These are phyloP conservation scores for Kodamaea ohmeri DNA, from an alignment of 1,139 yeast species.

Conservation along the genomic window DNA sequence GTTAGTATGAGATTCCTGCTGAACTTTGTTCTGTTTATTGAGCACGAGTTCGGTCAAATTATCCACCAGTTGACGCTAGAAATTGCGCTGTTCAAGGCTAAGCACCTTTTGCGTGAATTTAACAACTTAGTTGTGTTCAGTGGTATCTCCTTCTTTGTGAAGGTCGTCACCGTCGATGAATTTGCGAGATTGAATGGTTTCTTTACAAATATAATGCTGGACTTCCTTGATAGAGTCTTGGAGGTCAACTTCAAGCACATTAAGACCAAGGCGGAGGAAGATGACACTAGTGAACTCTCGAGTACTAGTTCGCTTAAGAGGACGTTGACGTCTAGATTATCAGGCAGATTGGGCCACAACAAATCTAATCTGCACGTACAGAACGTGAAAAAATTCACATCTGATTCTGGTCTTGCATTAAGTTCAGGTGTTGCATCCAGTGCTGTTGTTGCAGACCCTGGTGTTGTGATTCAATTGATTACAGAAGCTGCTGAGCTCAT, in stretches of 20 bases:
- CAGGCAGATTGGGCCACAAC: slow-evolving; percentile 15
- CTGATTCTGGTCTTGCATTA: slow-evolving; percentile 19
- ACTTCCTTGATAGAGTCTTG: slow-evolving; percentile 30
- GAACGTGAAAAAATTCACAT: slow-evolving; percentile 13
- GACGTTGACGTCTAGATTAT: slow-evolving; percentile 33
- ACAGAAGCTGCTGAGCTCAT: slow-evolving; percentile 37
- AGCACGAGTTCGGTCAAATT: slow-evolving; percentile 38
- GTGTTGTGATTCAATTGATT: slow-evolving; percentile 41
- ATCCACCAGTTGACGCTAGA: slow-evolving; percentile 29
- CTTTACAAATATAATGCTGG: slow-evolving; percentile 26
- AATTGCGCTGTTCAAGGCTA: slow-evolving; percentile 25
- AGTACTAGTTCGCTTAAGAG: slow-evolving; percentile 26
- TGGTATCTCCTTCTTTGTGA: slow-evolving; percentile 64
- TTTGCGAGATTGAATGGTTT: slow-evolving; percentile 28
- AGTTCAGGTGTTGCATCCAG: background rate
- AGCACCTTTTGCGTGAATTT: slow-evolving; percentile 31
- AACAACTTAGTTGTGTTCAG: slow-evolving; percentile 51
- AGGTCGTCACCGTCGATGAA: slow-evolving; percentile 38
- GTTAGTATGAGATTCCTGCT: slow-evolving; percentile 53
- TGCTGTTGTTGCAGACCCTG: slow-evolving; percentile 28
- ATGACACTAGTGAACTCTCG: slow-evolving; percentile 3
- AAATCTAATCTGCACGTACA: slow-evolving; percentile 15
- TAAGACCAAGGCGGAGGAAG: slow-evolving; percentile 14
- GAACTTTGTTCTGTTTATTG: slow-evolving; percentile 48
- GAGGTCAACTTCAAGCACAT: slow-evolving; percentile 23